Base-by-base conservation (phyloP, 768 basidiomycete species). In the Hirschioporus abietinus region DNA sequence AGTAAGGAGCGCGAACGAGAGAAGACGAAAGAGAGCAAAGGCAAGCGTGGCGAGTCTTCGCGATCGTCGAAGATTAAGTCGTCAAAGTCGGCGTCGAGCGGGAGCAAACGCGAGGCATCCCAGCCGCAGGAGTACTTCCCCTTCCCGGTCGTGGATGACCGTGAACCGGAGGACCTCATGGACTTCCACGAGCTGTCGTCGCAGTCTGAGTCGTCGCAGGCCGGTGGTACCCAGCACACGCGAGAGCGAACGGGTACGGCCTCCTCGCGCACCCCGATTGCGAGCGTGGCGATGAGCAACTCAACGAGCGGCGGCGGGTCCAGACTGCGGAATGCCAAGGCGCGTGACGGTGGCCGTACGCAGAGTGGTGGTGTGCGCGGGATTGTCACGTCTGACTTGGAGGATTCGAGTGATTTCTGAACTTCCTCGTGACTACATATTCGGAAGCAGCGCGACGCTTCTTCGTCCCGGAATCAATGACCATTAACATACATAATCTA, bases 301-400 rank as follows among this genome's bases (percentile, higher is more conserved):
- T 25, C 30, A 34, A 25, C 42, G 62, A 42, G 57, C 64, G 35
- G 58, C 26, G 63, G 24, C 27, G 67, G 36, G 34, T 25, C 77
- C 66, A 80, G 89, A 77, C 90, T 92, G 90, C 88, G 90, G 72
- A 87, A 83, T 2, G 84, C 87, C 27, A 84, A 89, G 58, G 92
- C 88, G 62, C 81, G 90, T 66, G 90, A 93, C 75, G 91, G 92
- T 1, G 92, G 92, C 52, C 80, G 91, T 70, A 93, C 92, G 68
- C 90, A 92, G 78, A 93, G 91, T 72, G 91, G 91, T 1, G 92
- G 92, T n/a, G 90, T 93, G 34, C 88, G 86, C 72, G 92, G 89
- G 12, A 81, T 92, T 61, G 75, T 88, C 74, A 82, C 84, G 70
- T 61, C 60, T 15, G 60, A 61, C 79, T 84, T 70, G 77, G 76